These are phyloP conservation scores for Talaromyces rugulosus DNA, from an alignment of 2,329 filamentous ascomycete genomes.

Conservation along the genomic window DNA sequence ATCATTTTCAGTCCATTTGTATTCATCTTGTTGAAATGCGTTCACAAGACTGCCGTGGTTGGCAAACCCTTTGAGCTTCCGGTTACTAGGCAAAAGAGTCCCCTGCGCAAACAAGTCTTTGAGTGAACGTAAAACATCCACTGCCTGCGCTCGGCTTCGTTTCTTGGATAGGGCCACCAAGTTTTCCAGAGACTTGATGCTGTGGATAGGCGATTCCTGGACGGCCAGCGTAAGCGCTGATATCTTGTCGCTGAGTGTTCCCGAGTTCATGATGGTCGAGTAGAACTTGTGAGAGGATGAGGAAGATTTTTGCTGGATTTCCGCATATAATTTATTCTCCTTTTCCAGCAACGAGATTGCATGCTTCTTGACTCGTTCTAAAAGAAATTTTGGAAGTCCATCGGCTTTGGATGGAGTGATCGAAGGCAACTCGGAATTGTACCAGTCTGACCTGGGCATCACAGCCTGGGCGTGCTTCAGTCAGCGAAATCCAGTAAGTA, in stretches of 20 bases:
- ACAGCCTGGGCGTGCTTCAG: constrained; percentile 46
- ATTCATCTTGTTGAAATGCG: constrained; percentile 60
- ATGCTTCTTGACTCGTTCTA: constrained; percentile 60
- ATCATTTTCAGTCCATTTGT: constrained; percentile 65
- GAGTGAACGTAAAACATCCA: constrained; percentile 85
- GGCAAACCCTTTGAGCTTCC: constrained; percentile 74
- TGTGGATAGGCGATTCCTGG: constrained; percentile 94
- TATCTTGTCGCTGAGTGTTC: constrained; percentile 94
- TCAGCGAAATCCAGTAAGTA: not conserved
- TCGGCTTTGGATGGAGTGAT: constrained; percentile 47
- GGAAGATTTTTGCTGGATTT: constrained; percentile 65
- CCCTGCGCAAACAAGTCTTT: constrained; percentile 93
- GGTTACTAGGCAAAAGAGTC: constrained; percentile 73
- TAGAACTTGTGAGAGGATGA: constrained; percentile 94
- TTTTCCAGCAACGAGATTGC: constrained; percentile 70
- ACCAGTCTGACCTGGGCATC: constrained; percentile 64
- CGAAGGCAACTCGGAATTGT: constrained; percentile 54
- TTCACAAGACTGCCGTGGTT: constrained; percentile 73
- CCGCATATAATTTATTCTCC: constrained; percentile 71
- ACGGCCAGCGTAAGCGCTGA: constrained; percentile 90
- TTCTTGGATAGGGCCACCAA: constrained; percentile 82
- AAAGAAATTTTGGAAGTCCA: constrained; percentile 46
- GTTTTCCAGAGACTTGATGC: constrained; percentile 80
- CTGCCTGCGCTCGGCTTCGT: constrained; percentile 85
- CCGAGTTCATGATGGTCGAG: constrained; percentile 92